These are phyloP conservation scores for Melocanna baccifera DNA, from an alignment of 176 grass and related monocot species.

Conservation along the genomic window DNA sequence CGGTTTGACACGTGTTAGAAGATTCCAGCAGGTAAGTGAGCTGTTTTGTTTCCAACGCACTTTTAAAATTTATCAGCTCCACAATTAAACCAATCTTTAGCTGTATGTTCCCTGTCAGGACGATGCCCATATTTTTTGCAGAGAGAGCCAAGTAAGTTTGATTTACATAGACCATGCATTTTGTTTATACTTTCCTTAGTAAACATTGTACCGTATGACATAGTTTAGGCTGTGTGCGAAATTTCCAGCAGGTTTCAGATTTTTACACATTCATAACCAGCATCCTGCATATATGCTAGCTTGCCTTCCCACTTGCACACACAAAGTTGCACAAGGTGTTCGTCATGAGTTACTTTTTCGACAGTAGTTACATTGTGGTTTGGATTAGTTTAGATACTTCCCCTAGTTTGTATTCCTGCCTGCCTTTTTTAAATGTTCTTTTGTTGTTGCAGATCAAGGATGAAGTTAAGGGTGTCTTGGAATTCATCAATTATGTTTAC, in stretches of 20 bases:
- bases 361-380: neutral
- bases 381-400: neutral
- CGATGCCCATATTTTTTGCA: constrained; percentile 97
- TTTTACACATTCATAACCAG: neutral
- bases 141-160: constrained; percentile 79
- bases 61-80: neutral
- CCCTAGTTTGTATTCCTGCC: neutral
- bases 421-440: constrained; percentile 7
- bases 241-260: neutral
- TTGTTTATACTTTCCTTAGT: neutral
- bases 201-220: neutral
- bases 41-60: constrained; percentile 3
- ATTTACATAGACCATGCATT: neutral
- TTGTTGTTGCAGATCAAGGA: constrained; percentile 75
- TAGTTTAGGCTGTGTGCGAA: neutral
- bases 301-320: neutral
- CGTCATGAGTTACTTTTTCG: neutral
- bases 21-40: constrained; percentile 87
- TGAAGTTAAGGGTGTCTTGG: constrained; percentile 78
- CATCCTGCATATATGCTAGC: neutral
- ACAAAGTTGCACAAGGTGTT: neutral
- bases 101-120: constrained; percentile 53
- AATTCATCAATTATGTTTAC: constrained; percentile 88
- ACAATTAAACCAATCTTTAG: neutral
- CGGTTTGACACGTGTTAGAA: constrained; percentile 97